Conservation (phyloP, 495 filamentous ascomycete genomes). For the Apodospora peruviana region DNA sequence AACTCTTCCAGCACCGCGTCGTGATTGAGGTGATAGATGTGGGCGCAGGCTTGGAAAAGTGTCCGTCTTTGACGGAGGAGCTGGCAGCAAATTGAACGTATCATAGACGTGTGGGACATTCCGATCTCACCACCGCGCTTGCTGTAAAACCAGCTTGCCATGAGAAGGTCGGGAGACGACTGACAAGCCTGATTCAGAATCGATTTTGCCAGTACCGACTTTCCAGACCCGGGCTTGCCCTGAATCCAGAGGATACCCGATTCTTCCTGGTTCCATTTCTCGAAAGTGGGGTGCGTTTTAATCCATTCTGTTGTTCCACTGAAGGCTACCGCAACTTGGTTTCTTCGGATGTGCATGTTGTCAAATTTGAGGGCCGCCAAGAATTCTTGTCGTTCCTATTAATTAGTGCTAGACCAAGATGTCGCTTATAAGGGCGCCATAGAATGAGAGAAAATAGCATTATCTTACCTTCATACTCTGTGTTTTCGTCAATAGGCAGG, state of each 20-base stretch:
- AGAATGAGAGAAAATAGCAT: too few relatives aligned
- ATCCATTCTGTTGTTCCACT: neutral
- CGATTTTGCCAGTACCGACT: neutral
- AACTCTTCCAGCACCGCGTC: neutral
- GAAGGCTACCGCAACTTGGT: neutral
- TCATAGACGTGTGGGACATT: neutral
- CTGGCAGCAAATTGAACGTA: neutral
- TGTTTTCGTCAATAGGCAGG: neutral
- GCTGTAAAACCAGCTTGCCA: neutral
- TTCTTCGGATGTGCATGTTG: neutral
- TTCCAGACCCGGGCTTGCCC: neutral
- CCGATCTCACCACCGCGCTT: neutral
- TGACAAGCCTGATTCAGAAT: neutral
- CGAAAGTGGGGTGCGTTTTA: neutral
- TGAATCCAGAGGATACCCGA: neutral
- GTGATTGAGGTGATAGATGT: neutral
- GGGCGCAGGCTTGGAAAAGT: neutral
- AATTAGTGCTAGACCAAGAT: too few relatives aligned
- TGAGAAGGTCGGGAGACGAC: neutral
- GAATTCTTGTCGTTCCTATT: too few relatives aligned
- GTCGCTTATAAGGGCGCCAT: too few relatives aligned
- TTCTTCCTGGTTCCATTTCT: neutral
- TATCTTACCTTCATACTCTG: neutral
- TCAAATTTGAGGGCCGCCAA: neutral
- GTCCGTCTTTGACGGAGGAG: neutral